Percentiles rank a stretch among this genome's conserved stretches.
Conservation (phyloP, 2,329 filamentous ascomycete species). For the Metarhizium rileyi region DNA sequence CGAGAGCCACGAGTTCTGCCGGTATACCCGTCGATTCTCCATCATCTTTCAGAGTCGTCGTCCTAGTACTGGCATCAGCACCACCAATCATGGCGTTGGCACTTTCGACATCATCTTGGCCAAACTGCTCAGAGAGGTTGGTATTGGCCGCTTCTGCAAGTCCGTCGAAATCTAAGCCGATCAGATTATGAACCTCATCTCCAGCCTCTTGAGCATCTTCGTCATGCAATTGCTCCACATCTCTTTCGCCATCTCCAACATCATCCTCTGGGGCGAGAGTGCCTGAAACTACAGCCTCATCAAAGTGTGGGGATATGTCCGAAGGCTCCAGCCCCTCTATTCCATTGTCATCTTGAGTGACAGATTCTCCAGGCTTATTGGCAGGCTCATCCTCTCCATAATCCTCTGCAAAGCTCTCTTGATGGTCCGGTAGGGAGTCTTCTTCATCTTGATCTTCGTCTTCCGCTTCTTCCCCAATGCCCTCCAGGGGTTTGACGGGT, state of each 20-base stretch:
- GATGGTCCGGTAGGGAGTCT: neutral
- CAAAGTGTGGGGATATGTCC: neutral
- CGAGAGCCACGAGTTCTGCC: neutral
- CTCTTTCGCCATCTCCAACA: constrained; percentile 12
- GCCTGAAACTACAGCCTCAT: constrained; percentile 1
- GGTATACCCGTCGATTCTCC: constrained; percentile 19
- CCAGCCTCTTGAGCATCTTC: constrained; percentile 11
- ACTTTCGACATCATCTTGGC: constrained; percentile 5
- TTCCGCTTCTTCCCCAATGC: neutral
- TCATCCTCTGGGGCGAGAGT: constrained; percentile 11
- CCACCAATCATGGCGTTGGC: neutral
- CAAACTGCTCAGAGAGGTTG: constrained; percentile 14
- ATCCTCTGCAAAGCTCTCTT: neutral
- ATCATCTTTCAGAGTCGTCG: constrained; percentile 16
- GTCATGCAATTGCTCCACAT: constrained; percentile 7
- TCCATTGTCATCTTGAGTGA: neutral
- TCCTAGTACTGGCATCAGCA: constrained; percentile 3
- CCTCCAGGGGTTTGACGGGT: neutral
- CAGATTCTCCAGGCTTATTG: neutral
- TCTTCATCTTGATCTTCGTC: too few relatives aligned
- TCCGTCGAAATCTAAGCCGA: constrained; percentile 4
- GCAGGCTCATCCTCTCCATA: neutral
- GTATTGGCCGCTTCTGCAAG: neutral
- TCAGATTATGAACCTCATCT: constrained; percentile 1
- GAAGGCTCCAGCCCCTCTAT: neutral